Base-by-base conservation (phyloP, 306 rosid genomes). In the Dryas alaskensis region DNA sequence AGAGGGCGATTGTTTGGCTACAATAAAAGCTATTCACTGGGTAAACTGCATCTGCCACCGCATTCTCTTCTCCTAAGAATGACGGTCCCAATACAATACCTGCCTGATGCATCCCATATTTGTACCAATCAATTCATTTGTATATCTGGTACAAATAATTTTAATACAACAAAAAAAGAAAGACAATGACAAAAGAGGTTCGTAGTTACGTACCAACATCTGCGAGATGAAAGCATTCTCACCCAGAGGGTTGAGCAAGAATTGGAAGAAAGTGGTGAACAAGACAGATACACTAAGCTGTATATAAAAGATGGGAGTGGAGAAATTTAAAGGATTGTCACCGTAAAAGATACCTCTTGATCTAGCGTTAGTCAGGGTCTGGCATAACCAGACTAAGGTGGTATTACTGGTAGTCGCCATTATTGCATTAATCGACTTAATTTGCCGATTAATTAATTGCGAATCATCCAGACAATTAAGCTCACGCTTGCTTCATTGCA, bases 31-130 rank as follows among this genome's bases (percentile, higher is more conserved):
- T 60, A 55, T 19, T 80, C 40, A n/a, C 10, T 10, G 90, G 82
- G 71, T 82, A 87, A 14, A 87, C 0, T 8, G 37, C 60, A 0
- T 37, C 43, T 22, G 14, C 10, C 5, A 88, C 0, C 1, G 8
- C 1, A 7, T 13, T 59, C 44, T 61, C 9, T 12, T 61, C 31
- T 43, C 91, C 92, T 0, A 83, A 8, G 37, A 85, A 6, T 2
- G 93, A 81, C 7, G 90, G 91, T 22, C 96, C 92, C 55, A 82
- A 10, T 12, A 50, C 4, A 57, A 86, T 11, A 4, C 90, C 93
- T 46, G 74, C 86, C 88, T 90, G 82, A 61, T 61, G 8, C 10
- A 37, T 61, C n/a, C n/a, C n/a, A n/a, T n/a, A n/a, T n/a, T n/a
- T n/a, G n/a, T n/a, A n/a, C n/a, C n/a, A n/a, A n/a, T n/a, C n/a